A percentile compares a stretch with the other conserved stretches of the same genome.
These are phyloP conservation scores for Vitrella brassicaformis DNA, from an alignment of 73 alveolate genomes.

Conservation along the genomic window DNA sequence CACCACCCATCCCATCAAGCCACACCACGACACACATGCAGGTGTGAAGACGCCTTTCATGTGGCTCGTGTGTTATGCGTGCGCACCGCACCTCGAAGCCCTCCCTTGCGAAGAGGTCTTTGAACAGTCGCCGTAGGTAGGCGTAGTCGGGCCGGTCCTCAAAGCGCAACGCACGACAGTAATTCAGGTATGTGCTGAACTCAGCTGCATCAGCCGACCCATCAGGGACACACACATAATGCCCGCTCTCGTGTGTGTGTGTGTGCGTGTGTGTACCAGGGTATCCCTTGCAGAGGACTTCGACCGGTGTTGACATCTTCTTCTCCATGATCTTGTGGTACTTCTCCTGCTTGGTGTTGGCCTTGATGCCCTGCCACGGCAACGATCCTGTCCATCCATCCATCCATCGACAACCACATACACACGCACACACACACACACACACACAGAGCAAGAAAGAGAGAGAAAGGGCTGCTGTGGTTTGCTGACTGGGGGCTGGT, in stretches of 20 bases:
- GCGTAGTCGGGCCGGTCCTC: slow-evolving; percentile 85
- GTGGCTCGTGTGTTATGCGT: not conserved
- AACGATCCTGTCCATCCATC: slow-evolving; percentile 14
- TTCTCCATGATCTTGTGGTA: slow-evolving; percentile 67
- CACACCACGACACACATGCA: not conserved
- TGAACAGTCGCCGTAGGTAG: slow-evolving; percentile 59
- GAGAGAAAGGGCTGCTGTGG: too few relatives aligned
- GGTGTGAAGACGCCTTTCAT: too few relatives aligned
- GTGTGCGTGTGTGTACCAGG: too few relatives aligned
- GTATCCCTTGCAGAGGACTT: slow-evolving; percentile 66
- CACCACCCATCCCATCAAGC: not conserved
- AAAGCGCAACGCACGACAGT: slow-evolving; percentile 58
- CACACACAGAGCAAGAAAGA: not conserved
- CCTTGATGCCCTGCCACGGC: slow-evolving; percentile 92
- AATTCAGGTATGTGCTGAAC: slow-evolving; percentile 51
- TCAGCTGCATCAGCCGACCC: slow-evolving; percentile 19
- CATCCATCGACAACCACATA: not conserved
- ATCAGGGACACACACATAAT: not conserved
- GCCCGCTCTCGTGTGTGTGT: not conserved
- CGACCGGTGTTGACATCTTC: slow-evolving; percentile 68
- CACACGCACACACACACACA: not conserved
- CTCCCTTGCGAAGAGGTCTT: slow-evolving; percentile 55
- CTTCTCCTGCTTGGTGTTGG: slow-evolving; percentile 75
- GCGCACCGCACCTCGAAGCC: slow-evolving; percentile 14
- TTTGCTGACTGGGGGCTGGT: too few relatives aligned